These are phyloP conservation scores for Cyclocybe aegerita DNA, from an alignment of 768 basidiomycete genomes.

Conservation along the genomic window DNA sequence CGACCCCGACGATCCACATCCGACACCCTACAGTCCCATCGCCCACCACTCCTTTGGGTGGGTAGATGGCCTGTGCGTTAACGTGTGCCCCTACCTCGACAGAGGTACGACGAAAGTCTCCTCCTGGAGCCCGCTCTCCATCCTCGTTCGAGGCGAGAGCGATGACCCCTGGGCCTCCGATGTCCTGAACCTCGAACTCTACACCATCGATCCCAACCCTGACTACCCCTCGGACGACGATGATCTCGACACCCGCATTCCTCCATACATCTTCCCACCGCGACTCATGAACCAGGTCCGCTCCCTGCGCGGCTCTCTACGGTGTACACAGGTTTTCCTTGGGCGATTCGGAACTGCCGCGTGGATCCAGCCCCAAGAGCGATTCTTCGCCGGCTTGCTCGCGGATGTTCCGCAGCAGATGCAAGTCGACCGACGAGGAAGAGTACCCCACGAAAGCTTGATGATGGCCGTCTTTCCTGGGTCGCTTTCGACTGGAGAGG, in stretches of 20 bases:
- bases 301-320: conserved; percentile 49
- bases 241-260: conserved; percentile 2
- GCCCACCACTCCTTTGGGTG: conserved; percentile 61
- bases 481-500: conserved; percentile 20
- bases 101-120: background rate
- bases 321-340: conserved; percentile 52
- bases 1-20: conserved; percentile 5
- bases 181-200: conserved; percentile 50
- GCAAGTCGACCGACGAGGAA: conserved; percentile 11
- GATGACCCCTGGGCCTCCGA: conserved; percentile 61
- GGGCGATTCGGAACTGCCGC: conserved; percentile 58
- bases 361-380: conserved; percentile 60
- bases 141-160: conserved; percentile 58
- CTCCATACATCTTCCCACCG: conserved; percentile 52
- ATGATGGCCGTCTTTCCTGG: conserved; percentile 54
- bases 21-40: conserved; percentile 31
- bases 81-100: conserved; percentile 11
- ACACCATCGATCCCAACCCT: conserved; percentile 42
- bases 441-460: conserved; percentile 34
- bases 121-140: conserved; percentile 30
- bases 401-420: conserved; percentile 20
- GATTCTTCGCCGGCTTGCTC: conserved; percentile 37
- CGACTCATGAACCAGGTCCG: conserved; percentile 29
- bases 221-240: conserved; percentile 1
- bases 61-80: conserved; percentile 58